Evolutionary conservation across 2,329 filamentous ascomycete species (phyloP).

Genomic region (Coniochaeta sp.): DNA sequence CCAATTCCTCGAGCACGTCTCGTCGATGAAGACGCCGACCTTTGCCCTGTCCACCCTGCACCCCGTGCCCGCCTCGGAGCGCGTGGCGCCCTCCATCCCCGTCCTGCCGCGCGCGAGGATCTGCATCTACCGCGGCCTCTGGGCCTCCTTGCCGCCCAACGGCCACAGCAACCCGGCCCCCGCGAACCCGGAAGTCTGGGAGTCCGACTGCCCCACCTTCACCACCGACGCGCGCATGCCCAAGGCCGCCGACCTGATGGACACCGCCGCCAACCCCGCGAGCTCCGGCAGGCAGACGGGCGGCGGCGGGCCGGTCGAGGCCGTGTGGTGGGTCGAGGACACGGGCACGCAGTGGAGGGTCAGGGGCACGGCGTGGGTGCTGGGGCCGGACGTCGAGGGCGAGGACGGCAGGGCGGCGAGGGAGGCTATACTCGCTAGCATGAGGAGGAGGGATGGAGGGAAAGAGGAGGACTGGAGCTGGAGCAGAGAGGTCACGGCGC

Average conservation of each 20-base stretch:
- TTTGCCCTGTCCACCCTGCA: constrained; percentile 47
- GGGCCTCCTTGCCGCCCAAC: constrained; percentile 64
- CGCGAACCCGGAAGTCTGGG: constrained; percentile 60
- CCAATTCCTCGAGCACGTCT: constrained; percentile 42
- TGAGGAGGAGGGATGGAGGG: constrained; percentile 39
- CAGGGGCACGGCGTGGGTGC: constrained; percentile 66
- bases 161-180: constrained; percentile 60
- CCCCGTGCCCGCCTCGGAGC: constrained; percentile 13
- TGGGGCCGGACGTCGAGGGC: constrained; percentile 56
- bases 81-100: constrained; percentile 22
- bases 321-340: constrained; percentile 71
- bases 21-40: constrained; percentile 36
- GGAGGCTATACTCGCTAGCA: constrained; percentile 51
- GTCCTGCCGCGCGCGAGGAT: constrained; percentile 57
- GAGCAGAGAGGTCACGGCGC: constrained; percentile 69
- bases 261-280: constrained; percentile 35
- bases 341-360: constrained; percentile 77
- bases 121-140: constrained; percentile 83
- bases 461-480: constrained; percentile 62
- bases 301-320: constrained; percentile 69
- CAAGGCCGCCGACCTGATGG: constrained; percentile 68
- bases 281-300: constrained; percentile 46
- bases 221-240: constrained; percentile 87
- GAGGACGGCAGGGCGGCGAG: constrained; percentile 45
- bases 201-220: constrained; percentile 72